phyloP scores from a whole-genome alignment of 164 flowering plant genomes.

The Magnolia changhungtana region DNA sequence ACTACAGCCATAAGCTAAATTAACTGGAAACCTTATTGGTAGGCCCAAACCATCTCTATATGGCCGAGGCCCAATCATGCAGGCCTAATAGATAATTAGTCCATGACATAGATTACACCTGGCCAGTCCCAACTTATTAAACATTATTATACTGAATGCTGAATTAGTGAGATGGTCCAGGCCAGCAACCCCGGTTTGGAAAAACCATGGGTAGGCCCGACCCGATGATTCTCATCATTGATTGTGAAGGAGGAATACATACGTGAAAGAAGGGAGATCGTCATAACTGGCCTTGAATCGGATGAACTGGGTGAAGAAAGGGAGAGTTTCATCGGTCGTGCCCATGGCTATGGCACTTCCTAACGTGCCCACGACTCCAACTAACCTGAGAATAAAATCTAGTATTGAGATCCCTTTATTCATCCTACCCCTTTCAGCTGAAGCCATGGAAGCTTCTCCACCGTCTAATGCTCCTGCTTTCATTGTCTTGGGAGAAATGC shows the following conservation, averaged over 20 bases:
- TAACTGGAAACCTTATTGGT: no score
- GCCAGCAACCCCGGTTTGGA: no score
- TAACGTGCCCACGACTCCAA: slow-evolving; percentile 44
- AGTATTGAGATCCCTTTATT: slow-evolving; percentile 55
- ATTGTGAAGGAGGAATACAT: slow-evolving; percentile 17
- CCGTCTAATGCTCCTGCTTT: neutral
- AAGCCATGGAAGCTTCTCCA: neutral
- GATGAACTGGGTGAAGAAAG: slow-evolving; percentile 84
- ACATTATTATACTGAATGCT: no score
- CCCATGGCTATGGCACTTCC: slow-evolving; percentile 72
- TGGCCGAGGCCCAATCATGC: no score
- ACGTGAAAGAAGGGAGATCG: slow-evolving; percentile 71
- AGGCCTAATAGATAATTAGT: no score
- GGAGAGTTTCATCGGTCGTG: slow-evolving; percentile 73
- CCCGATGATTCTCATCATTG: no score
- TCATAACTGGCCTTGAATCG: slow-evolving; percentile 75
- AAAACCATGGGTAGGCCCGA: no score
- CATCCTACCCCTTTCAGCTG: neutral
- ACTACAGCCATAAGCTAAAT: no score
- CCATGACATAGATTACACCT: no score
- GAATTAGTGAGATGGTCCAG: no score
- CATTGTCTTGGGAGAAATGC: neutral
- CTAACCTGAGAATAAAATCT: slow-evolving; percentile 67
- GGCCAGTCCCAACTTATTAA: no score
- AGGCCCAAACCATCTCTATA: no score